Conservation (phyloP, 2,329 filamentous ascomycete genomes). For the Neofusicoccum ribis region DNA sequence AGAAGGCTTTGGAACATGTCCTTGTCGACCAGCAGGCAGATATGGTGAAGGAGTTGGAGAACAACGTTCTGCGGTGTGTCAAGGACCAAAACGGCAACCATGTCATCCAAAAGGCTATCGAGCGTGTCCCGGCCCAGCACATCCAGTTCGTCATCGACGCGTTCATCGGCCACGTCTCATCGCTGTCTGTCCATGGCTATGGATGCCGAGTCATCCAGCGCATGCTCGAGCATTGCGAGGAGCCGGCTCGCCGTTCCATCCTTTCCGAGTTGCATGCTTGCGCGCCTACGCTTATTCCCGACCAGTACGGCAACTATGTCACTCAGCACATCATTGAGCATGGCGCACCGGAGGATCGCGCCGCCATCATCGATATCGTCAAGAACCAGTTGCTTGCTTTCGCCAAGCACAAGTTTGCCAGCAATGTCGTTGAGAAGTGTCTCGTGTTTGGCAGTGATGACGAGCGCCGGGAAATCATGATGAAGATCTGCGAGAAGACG, state of each 20-base stretch:
- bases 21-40: conserved; percentile 87
- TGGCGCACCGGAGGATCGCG: conserved; percentile 70
- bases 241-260: conserved; percentile 69
- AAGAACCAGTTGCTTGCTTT: conserved; percentile 69
- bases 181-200: conserved; percentile 76
- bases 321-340: conserved; percentile 86
- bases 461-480: conserved; percentile 69
- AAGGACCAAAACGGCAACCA: conserved; percentile 93
- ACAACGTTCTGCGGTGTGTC: conserved; percentile 73
- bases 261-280: conserved; percentile 76
- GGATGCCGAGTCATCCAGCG: conserved; percentile 93
- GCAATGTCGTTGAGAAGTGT: conserved; percentile 95
- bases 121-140: conserved; percentile 72
- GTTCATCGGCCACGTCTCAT: conserved; percentile 72
- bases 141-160: conserved; percentile 84
- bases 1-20: conserved; percentile 91
- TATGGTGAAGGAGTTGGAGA: conserved; percentile 79
- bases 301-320: conserved; percentile 96
- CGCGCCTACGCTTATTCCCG: conserved; percentile 71
- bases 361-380: conserved; percentile 72
- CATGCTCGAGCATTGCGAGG: conserved; percentile 79
- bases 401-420: conserved; percentile 95
- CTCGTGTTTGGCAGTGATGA: conserved; percentile 69
- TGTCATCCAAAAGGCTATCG: conserved; percentile 91
- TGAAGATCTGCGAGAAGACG: conserved; percentile 58